Evolutionary conservation across 2,329 filamentous ascomycete species (phyloP), one percentile per base, ranked within the genome.

Genomic region (Cladosporium velox): DNA sequence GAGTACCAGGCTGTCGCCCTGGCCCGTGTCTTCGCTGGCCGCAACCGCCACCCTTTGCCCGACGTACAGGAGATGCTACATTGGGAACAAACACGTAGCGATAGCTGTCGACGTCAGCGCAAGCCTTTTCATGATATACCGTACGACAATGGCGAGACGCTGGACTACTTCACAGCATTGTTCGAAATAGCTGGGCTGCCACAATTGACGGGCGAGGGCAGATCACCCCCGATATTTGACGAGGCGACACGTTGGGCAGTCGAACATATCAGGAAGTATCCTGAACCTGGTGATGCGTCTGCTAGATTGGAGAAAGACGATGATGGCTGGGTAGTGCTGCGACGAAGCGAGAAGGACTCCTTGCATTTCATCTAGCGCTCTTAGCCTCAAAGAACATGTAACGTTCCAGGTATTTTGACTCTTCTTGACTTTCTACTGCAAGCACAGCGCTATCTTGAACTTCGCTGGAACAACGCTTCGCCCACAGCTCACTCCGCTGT

Each of bases 1-100:
- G 85, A 86, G 71, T 86, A 86, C 67, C 85, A 86, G 71, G 84
- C 83, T 1, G 76, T 86, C 49, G 83, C 84, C 1, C 73, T 86
- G 0, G 84, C 85, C 3, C 77, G 85, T 2, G 69, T 85, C 0
- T 85, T 81, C 69, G 75, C 83, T 0, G 77, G 77, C 0, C 75
- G 84, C 15, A 79, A 81, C 34, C 70, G 77, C 0, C 65, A 69
- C 0, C 58, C 76, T 2, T 76, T 86, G 3, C 83, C 84, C 0
- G 61, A 77, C 0, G n/a, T 73, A 0, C 67, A 84, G 2, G 77
- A 81, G 62, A 82, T 84, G 70, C 67, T 74, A 41, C 68, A 66
- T n/a, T 87, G 85, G 85, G 85, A 86, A 67, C 65, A 47, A 4
- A 70, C 79, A 1, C 76, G 84, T 14, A 73, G 73, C 7, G 71